A percentile compares a stretch with the other conserved stretches of the same genome.
These are phyloP conservation scores for Comarum palustre DNA, from an alignment of 306 rosid species.

Conservation along the genomic window DNA sequence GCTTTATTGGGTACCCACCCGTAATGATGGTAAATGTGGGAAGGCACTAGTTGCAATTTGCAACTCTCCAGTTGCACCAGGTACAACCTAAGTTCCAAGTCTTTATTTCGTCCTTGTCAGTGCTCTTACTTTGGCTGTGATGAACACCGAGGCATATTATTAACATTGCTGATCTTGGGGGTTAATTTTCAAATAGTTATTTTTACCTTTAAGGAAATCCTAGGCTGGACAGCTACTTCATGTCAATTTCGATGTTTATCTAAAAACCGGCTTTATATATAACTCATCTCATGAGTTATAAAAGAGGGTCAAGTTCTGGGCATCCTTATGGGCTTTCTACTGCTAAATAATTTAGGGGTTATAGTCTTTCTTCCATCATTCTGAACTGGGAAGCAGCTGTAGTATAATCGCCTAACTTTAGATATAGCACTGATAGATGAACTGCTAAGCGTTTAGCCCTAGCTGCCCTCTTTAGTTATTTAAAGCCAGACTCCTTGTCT, in stretches of 20 bases:
- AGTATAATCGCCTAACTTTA: too few relatives aligned
- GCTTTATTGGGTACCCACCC: slow-evolving; percentile 81
- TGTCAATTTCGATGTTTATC: background rate
- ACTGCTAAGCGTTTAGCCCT: too few relatives aligned
- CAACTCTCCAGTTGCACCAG: slow-evolving; percentile 66
- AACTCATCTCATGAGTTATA: background rate
- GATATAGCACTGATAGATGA: too few relatives aligned
- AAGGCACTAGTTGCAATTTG: slow-evolving; percentile 66
- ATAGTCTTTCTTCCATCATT: too few relatives aligned
- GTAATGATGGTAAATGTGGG: slow-evolving; percentile 73
- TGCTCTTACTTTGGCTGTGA: background rate
- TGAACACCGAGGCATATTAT: slow-evolving; percentile 1
- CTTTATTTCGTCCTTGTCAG: slow-evolving; percentile 5
- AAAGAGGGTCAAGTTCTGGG: too few relatives aligned
- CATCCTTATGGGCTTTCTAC: too few relatives aligned
- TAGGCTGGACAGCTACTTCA: slow-evolving; percentile 13
- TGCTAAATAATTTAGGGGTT: too few relatives aligned
- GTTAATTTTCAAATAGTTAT: background rate
- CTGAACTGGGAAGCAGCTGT: too few relatives aligned
- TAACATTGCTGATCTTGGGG: slow-evolving; percentile 3
- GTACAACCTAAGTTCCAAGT: slow-evolving; percentile 36
- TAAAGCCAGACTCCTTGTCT: too few relatives aligned
- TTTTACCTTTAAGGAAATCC: slow-evolving; percentile 2
- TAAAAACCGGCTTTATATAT: background rate
- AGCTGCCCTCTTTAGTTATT: too few relatives aligned